Evolutionary conservation across 129 eudicot species (phyloP).

Genomic region (sunflower (Helianthus annuus)): HanXRQr2.0-SUNRISE NC_035445.2:145198957-145199456

Average conservation of each 20-base stretch:
- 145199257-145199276: constrained; percentile 6
- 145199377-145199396: constrained; percentile 22
- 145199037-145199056: no score
- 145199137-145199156: not conserved
- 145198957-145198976: no score
- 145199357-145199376: constrained; percentile 22
- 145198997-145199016: no score
- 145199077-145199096: no score
- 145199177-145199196: not conserved
- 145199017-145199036: no score
- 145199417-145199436: constrained; percentile 25
- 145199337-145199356: constrained; percentile 4
- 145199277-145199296: not conserved
- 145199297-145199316: constrained; percentile 4
- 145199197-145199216: not conserved
- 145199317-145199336: constrained; percentile 7
- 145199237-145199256: not conserved
- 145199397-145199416: constrained; percentile 6
- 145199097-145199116: not conserved
- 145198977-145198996: no score
- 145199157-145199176: not conserved
- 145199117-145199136: not conserved
- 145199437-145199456: constrained; percentile 23
- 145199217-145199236: not conserved
- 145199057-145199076: no score